Evolutionary conservation across 1,284 basidiomycete genomes (phyloP).

Genomic region (Boletus calvinii): DNA sequence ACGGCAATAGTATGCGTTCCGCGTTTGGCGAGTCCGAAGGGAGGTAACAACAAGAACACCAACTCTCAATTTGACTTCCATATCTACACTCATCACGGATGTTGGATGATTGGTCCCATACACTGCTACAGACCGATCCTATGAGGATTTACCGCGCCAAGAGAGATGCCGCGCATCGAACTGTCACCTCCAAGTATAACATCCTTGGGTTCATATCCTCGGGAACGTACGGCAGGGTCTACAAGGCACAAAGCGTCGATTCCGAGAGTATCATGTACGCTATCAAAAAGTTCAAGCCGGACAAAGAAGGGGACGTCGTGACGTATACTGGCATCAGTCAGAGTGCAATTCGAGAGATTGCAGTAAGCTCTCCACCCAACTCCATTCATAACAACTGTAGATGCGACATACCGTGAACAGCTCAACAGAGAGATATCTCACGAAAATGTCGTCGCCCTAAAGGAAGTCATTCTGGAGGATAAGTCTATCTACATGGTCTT

Average conservation of each 20-base stretch:
- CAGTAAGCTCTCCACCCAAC: conserved; percentile 50
- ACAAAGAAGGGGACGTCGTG: conserved; percentile 93
- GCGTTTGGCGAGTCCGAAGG: no score
- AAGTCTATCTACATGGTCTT: conserved; percentile 99
- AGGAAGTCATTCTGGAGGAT: conserved; percentile 95
- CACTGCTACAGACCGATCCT: conserved; percentile 56
- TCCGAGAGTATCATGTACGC: conserved; percentile 76
- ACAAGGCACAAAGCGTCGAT: conserved; percentile 86
- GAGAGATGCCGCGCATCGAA: conserved; percentile 64
- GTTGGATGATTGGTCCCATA: conserved; percentile 40
- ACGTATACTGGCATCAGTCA: conserved; percentile 98
- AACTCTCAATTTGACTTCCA: no score
- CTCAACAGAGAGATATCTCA: conserved; percentile 93
- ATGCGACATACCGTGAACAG: conserved; percentile 39
- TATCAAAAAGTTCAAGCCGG: conserved; percentile 99
- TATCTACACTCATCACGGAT: conserved; percentile 18
- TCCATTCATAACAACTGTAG: neutral
- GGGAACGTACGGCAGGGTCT: conserved; percentile 96
- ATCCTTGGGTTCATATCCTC: conserved; percentile 98
- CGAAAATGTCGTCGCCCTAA: conserved; percentile 88
- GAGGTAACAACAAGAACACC: no score
- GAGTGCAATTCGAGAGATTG: conserved; percentile 95
- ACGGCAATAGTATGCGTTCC: no score
- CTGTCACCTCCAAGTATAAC: conserved; percentile 79
- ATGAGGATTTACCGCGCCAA: conserved; percentile 86